A percentile compares a stretch with the other conserved stretches of the same genome.
Conservation (phyloP, 2,329 filamentous ascomycete genomes). For the Lachnellula cervina region DNA sequence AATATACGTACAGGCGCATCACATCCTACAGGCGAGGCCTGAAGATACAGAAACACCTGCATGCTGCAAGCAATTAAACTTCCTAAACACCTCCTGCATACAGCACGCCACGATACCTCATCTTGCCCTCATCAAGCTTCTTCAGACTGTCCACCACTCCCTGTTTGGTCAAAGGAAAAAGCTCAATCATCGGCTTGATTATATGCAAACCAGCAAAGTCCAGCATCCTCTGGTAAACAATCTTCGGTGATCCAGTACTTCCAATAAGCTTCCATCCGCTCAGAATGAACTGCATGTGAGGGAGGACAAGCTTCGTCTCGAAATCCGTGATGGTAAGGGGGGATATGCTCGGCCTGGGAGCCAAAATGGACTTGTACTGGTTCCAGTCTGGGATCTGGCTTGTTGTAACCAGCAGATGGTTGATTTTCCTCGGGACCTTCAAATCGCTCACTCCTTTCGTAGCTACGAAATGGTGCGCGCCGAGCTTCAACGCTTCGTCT, state of each 20-base stretch:
- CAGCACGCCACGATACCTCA: constrained; percentile 43
- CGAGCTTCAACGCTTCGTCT: constrained; percentile 53
- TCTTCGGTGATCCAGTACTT: constrained; percentile 30
- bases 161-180: constrained; percentile 48
- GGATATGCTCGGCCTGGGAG: constrained; percentile 50
- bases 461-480: constrained; percentile 56
- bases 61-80: not conserved
- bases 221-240: constrained; percentile 52
- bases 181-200: constrained; percentile 52
- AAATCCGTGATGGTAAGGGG: constrained; percentile 60
- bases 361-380: constrained; percentile 11
- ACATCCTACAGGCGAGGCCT: too few relatives aligned
- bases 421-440: constrained; percentile 26
- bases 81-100: not conserved
- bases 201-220: constrained; percentile 52
- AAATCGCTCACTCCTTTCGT: constrained; percentile 38
- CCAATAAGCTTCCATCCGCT: constrained; percentile 13
- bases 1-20: too few relatives aligned
- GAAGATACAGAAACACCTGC: not conserved
- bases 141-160: constrained; percentile 46
- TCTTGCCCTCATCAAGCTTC: constrained; percentile 52
- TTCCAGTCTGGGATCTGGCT: constrained; percentile 17
- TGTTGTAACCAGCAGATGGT: constrained; percentile 24
- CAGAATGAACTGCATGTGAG: constrained; percentile 19
- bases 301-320: constrained; percentile 18